Evolutionary conservation across 2,329 filamentous ascomycete species (phyloP), one percentile per base, ranked within the genome.

Genomic region (Triangularia verruculosa): DNA sequence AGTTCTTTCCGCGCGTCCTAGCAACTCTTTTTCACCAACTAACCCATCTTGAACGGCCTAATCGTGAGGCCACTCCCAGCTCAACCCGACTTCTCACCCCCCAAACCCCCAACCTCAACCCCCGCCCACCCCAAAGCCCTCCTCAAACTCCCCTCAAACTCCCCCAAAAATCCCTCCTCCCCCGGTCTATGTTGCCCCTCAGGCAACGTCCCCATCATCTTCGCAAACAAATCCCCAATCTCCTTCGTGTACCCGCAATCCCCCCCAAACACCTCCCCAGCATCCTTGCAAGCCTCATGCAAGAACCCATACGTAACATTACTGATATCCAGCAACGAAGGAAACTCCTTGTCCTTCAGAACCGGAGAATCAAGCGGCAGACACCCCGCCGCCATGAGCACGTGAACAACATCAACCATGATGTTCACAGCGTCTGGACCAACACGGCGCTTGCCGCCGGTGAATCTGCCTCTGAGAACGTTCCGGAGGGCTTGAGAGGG

Each of bases 361-460:
- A 64, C 32, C n/a, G 51, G 51, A 15, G 51, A 54, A 3, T 57
- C 24, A 13, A 51, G 22, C 8, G 69, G 68, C 34, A 65, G 53
- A 2, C 65, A 64, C n/a, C 63, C 62, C 3, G 66, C 59, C 8
- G 63, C 63, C 4, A 71, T 61, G 32, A 74, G 63, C 17, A 68
- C 55, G 3, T 61, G 64, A 24, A 70, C 57, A 15, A 74, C 54
- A 7, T 69, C 66, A 15, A 71, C 57, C 58, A 74, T 61, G 25
- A 72, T 69, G 57, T 70, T 68, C 15, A 72, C 68, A 69, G 70
- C 74, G 22, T 69, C 66, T 1, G 70, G 70, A 1, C 70, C 70
- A 13, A 68, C 66, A 8, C 22, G 17, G 2, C 66, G 67, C 24
- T 64, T 59, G 13, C 61, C 59, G 32, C 60, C 62, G 47, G 70